Evolutionary conservation across 306 rosid species (phyloP).

Genomic region (Quercus bicolor): DNA sequence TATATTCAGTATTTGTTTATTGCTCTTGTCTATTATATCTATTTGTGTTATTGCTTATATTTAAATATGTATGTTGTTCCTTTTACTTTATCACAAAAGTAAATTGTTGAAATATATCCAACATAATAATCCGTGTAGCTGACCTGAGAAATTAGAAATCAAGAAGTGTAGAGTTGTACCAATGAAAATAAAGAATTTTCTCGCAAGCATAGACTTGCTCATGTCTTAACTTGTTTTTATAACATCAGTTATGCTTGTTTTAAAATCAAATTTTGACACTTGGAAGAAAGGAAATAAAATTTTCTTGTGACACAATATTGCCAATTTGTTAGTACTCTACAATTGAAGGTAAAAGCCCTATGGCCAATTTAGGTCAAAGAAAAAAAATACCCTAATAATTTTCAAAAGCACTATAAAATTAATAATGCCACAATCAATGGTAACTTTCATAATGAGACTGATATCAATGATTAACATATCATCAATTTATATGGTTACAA

Average conservation of each 20-base stretch:
- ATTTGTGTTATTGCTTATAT: too few relatives aligned
- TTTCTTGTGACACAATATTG: too few relatives aligned
- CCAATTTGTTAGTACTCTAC: too few relatives aligned
- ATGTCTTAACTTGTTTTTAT: neutral
- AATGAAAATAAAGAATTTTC: neutral
- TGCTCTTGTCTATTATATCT: too few relatives aligned
- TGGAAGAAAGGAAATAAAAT: too few relatives aligned
- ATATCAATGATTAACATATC: neutral
- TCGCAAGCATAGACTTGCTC: neutral
- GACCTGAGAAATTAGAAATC: neutral
- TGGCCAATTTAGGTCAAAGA: neutral
- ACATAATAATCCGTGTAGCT: neutral
- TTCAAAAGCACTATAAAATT: neutral
- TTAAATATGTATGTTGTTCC: too few relatives aligned
- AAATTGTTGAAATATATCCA: too few relatives aligned
- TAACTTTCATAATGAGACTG: neutral
- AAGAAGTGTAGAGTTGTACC: neutral
- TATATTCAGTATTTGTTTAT: too few relatives aligned
- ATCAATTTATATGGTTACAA: neutral
- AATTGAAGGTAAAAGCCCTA: too few relatives aligned
- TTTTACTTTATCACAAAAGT: too few relatives aligned
- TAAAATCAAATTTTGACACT: too few relatives aligned
- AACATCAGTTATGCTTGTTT: too few relatives aligned
- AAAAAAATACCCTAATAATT: neutral
- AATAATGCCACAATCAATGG: neutral